phyloP scores from a whole-genome alignment of 108 stramenopile genomes.

The Nitzschia sp. region DNA sequence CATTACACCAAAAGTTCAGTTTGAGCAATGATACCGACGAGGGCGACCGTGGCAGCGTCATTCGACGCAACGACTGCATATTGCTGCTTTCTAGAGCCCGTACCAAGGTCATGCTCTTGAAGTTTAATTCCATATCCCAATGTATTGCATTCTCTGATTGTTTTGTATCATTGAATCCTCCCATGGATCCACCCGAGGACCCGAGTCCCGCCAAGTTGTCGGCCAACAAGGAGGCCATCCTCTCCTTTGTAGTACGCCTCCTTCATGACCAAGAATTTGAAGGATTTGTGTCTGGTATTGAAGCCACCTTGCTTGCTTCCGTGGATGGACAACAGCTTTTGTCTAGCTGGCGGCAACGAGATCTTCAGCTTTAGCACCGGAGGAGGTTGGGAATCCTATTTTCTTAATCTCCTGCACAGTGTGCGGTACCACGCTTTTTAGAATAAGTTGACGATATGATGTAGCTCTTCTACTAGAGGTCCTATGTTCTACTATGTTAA shows the following conservation, averaged over 20 bases:
- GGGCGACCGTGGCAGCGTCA: slow-evolving; percentile 24
- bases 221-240: slow-evolving; percentile 9
- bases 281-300: slow-evolving; percentile 36
- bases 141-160: slow-evolving; percentile 43
- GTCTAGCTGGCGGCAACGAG: slow-evolving; percentile 20
- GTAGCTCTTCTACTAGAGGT: no score
- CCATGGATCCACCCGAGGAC: not conserved
- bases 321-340: slow-evolving; percentile 38
- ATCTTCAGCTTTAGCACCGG: not conserved
- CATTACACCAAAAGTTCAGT: slow-evolving; percentile 33
- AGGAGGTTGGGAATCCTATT: no score
- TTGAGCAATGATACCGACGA: slow-evolving; percentile 8
- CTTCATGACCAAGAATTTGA: slow-evolving; percentile 44
- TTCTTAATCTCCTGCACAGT: no score
- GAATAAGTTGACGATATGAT: no score
- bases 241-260: slow-evolving; percentile 29
- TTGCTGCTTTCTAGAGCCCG: slow-evolving; percentile 30
- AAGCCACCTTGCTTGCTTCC: slow-evolving; percentile 22
- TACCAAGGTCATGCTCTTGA: slow-evolving; percentile 39
- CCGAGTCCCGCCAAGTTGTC: not conserved
- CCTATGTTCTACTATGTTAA: no score
- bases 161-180: slow-evolving; percentile 31
- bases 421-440: no score
- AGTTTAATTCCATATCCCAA: slow-evolving; percentile 37
- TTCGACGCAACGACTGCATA: slow-evolving; percentile 34